A percentile compares a stretch with the other conserved stretches of the same genome.
These are phyloP conservation scores for Luvunga scandens DNA, from an alignment of 345 rosid species.

Conservation along the genomic window DNA sequence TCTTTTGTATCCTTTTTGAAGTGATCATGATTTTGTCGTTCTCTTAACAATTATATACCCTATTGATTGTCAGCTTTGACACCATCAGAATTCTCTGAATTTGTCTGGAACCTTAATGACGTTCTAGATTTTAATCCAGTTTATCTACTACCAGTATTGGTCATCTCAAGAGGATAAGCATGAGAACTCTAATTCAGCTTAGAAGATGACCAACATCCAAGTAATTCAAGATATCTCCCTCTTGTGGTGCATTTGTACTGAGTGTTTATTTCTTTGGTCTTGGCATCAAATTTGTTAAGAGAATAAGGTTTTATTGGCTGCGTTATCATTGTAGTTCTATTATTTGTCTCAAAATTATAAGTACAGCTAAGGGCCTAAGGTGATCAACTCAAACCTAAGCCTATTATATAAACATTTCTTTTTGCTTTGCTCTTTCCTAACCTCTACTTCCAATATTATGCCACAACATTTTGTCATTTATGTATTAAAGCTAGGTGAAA, in stretches of 20 bases:
- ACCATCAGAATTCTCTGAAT: slow-evolving; percentile 1
- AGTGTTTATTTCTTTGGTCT: background rate
- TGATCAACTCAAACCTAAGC: background rate
- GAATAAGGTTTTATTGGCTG: background rate
- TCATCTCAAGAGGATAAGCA: slow-evolving; percentile 23
- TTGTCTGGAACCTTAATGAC: slow-evolving; percentile 26
- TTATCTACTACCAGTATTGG: slow-evolving; percentile 48
- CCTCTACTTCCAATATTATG: background rate
- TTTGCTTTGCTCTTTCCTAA: background rate
- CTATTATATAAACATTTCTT: background rate
- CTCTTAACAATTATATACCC: background rate
- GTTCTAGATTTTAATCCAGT: slow-evolving; percentile 69
- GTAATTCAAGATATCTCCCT: slow-evolving; percentile 8
- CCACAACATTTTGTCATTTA: background rate
- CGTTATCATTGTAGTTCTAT: background rate
- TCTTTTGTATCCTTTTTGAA: slow-evolving; percentile 53
- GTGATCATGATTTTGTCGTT: background rate
- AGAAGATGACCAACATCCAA: slow-evolving; percentile 2
- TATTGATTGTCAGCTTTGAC: background rate
- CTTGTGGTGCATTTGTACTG: background rate
- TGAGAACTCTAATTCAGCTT: slow-evolving; percentile 22
- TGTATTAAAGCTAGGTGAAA: background rate
- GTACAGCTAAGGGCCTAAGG: background rate
- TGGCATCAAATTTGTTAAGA: background rate
- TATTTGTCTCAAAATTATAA: background rate